A percentile compares a stretch with the other conserved stretches of the same genome.
These are phyloP conservation scores for Pigoraptor vietnamica DNA, from an alignment of 78 protist species.

Conservation along the genomic window DNA sequence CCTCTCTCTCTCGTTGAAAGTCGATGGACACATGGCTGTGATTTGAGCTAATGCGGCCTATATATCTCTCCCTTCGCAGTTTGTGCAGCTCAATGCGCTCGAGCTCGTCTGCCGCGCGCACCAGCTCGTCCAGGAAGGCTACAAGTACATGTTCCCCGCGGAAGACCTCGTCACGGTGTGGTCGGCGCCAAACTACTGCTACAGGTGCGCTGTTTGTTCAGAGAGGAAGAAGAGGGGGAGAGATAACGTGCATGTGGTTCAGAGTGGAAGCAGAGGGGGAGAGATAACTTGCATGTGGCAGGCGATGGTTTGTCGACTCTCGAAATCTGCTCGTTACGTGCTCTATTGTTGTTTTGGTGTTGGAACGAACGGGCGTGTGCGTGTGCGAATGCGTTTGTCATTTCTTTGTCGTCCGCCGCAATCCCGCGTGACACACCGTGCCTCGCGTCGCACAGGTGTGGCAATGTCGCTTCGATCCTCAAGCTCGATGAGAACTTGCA, in stretches of 20 bases:
- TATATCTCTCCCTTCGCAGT: conserved; percentile 31
- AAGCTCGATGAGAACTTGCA: conserved; percentile 84
- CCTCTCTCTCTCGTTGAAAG: too few relatives aligned
- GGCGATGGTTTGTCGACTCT: too few relatives aligned
- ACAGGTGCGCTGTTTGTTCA: background rate
- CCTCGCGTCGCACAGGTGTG: conserved; percentile 85
- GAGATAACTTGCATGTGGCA: background rate
- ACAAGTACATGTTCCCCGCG: background rate
- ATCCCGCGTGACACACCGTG: background rate
- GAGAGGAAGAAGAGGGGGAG: background rate
- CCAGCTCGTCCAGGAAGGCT: conserved; percentile 99
- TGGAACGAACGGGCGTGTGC: too few relatives aligned
- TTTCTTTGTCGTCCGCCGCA: background rate
- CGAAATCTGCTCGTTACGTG: too few relatives aligned
- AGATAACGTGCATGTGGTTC: background rate
- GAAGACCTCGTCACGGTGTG: conserved; percentile 92
- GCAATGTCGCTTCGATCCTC: conserved; percentile 94
- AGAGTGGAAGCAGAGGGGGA: background rate
- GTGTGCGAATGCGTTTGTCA: background rate
- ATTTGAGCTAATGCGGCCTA: too few relatives aligned
- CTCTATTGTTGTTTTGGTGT: background rate
- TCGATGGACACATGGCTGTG: too few relatives aligned
- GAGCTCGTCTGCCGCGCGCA: conserved; percentile 96
- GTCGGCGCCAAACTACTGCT: conserved; percentile 95
- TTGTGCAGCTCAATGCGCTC: conserved; percentile 75